phyloP scores from a whole-genome alignment of 2,329 filamentous ascomycete genomes.

The Tolypocladium ovalisporum region DNA sequence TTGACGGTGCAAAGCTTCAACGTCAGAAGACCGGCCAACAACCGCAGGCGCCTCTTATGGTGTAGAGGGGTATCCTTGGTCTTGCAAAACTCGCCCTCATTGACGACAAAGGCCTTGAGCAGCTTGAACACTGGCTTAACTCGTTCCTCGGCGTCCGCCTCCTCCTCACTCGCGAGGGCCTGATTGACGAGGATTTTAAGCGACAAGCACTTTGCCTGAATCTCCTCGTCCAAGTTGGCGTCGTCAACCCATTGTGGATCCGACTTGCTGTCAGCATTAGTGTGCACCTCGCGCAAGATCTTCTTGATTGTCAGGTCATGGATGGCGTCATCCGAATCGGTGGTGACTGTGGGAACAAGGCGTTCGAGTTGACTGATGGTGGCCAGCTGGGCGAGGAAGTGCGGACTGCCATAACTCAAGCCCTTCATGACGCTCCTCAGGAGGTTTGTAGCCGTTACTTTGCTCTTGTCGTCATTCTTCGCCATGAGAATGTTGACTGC shows the following conservation, averaged over 20 bases:
- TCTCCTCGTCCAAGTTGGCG: constrained; percentile 64
- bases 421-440: constrained; percentile 64
- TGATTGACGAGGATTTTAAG: constrained; percentile 81
- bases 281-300: constrained; percentile 60
- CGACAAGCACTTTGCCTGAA: constrained; percentile 72
- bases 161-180: constrained; percentile 50
- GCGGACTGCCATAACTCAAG: constrained; percentile 59
- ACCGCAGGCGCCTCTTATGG: constrained; percentile 70
- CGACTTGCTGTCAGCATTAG: constrained; percentile 40
- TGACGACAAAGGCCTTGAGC: constrained; percentile 62
- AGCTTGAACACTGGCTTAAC: constrained; percentile 66
- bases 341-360: constrained; percentile 59
- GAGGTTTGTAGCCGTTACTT: constrained; percentile 77
- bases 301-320: constrained; percentile 66
- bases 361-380: constrained; percentile 67
- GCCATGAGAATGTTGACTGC: constrained; percentile 84
- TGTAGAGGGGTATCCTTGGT: constrained; percentile 61
- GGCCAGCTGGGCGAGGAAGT: constrained; percentile 67
- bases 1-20: constrained; percentile 76
- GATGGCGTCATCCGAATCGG: constrained; percentile 66
- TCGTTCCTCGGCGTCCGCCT: constrained; percentile 42
- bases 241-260: constrained; percentile 59
- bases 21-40: constrained; percentile 68
- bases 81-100: constrained; percentile 72
- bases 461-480: constrained; percentile 58